phyloP scores from a whole-genome alignment of 2,329 filamentous ascomycete genomes.

The Grosmannia serpens region DNA sequence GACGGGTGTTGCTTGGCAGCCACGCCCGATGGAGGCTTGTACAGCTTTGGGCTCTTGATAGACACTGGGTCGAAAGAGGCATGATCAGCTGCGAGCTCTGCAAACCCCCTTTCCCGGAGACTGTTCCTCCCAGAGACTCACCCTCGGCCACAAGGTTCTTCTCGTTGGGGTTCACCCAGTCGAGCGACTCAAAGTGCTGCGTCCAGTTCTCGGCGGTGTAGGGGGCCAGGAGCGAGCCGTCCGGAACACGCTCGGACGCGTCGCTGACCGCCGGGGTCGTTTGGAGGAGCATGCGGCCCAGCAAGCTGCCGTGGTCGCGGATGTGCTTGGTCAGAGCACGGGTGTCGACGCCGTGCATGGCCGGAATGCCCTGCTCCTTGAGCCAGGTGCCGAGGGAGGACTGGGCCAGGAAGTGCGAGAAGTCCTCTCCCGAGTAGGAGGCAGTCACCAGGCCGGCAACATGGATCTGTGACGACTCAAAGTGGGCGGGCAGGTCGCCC shows the following conservation, averaged over 20 bases:
- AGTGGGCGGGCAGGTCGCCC: slow-evolving; percentile 77
- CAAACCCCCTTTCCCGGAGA: not conserved
- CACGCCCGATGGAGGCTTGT: slow-evolving; percentile 59
- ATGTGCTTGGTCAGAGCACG: slow-evolving; percentile 89
- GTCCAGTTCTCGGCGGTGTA: slow-evolving; percentile 28
- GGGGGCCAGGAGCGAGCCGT: slow-evolving; percentile 20
- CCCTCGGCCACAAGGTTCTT: slow-evolving; percentile 91
- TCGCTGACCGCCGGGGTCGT: slow-evolving; percentile 28
- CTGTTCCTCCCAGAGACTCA: slow-evolving; percentile 36
- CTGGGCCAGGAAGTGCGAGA: slow-evolving; percentile 82
- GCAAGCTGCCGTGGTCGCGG: slow-evolving; percentile 88
- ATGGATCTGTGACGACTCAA: slow-evolving; percentile 88
- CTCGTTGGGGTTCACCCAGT: slow-evolving; percentile 86
- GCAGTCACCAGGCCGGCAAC: slow-evolving; percentile 84
- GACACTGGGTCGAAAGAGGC: slow-evolving; percentile 53
- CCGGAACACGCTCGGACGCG: slow-evolving; percentile 11
- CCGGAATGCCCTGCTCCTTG: slow-evolving; percentile 88
- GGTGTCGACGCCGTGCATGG: slow-evolving; percentile 92
- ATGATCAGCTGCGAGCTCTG: slow-evolving; percentile 13
- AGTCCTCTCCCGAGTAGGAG: slow-evolving; percentile 88
- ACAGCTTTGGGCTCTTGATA: slow-evolving; percentile 74
- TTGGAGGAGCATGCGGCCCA: slow-evolving; percentile 76
- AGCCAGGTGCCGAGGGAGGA: slow-evolving; percentile 92
- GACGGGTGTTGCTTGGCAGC: slow-evolving; percentile 79
- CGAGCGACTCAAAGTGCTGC: slow-evolving; percentile 63